These are phyloP conservation scores for Gloeopeniophorella convolvens DNA, from an alignment of 768 basidiomycete species.

Conservation along the genomic window DNA sequence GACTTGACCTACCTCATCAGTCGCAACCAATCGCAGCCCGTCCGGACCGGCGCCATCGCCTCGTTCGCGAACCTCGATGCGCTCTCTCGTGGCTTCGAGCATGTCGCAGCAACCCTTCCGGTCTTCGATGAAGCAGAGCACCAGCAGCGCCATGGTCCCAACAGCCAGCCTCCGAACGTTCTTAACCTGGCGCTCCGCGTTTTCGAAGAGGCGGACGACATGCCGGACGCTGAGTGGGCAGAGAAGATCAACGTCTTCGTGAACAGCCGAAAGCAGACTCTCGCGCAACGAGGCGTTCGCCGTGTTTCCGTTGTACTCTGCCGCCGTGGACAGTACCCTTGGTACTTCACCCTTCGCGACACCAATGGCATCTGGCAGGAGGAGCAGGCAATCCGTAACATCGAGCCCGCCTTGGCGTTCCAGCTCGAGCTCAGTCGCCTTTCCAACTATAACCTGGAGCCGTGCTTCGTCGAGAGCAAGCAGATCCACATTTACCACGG, in stretches of 20 bases:
- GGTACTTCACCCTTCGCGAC: slow-evolving; percentile 88
- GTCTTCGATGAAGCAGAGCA: slow-evolving; percentile 66
- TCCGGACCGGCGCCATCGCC: slow-evolving; percentile 86
- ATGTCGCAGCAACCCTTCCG: slow-evolving; percentile 68
- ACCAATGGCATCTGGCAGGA: slow-evolving; percentile 75
- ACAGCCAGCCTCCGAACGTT: slow-evolving; percentile 81
- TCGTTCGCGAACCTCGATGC: slow-evolving; percentile 76
- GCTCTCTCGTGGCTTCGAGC: slow-evolving; percentile 66
- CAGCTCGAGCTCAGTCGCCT: slow-evolving; percentile 95
- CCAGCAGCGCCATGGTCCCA: slow-evolving; percentile 64
- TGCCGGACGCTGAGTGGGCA: slow-evolving; percentile 71
- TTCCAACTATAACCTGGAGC: slow-evolving; percentile 93
- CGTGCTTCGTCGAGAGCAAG: slow-evolving; percentile 94
- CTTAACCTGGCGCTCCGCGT: slow-evolving; percentile 90
- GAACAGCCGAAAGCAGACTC: slow-evolving; percentile 56
- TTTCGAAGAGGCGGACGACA: slow-evolving; percentile 74
- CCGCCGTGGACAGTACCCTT: slow-evolving; percentile 84
- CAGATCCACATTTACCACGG: slow-evolving; percentile 98
- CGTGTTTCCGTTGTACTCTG: slow-evolving; percentile 91
- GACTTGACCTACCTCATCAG: slow-evolving; percentile 91
- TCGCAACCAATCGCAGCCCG: slow-evolving; percentile 80
- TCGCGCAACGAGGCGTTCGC: slow-evolving; percentile 76
- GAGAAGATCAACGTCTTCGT: slow-evolving; percentile 63
- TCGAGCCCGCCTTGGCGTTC: slow-evolving; percentile 96
- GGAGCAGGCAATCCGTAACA: slow-evolving; percentile 95